Evolutionary conservation across 192 early-diverging fungal species (phyloP), one percentile per base, ranked within the genome.

Genomic region (Podila clonocystis): DNA sequence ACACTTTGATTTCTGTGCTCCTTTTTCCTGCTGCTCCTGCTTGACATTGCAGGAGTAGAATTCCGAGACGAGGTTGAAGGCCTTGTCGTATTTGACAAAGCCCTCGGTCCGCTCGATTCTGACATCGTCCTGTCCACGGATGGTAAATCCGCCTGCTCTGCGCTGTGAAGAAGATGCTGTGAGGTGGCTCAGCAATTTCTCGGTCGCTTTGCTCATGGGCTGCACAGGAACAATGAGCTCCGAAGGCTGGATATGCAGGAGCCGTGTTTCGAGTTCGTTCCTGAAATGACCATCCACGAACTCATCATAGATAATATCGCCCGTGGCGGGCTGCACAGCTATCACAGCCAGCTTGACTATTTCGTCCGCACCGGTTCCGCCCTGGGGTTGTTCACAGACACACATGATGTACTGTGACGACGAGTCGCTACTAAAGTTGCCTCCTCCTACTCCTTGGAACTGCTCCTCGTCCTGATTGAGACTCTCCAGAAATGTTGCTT

Each of bases 251-350:
- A 93, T 78, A 76, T 93, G 90, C 49, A 87, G 68, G 33, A 95
- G 45, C 11, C 92, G 87, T 0, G 92, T 92, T 71, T 94, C 92
- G 20, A 95, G 82, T 63, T 92, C 92, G 48, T 67, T 84, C 9
- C 92, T 83, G 82, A 89, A 85, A 63, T 84, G 82, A 0, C 82
- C 84, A 72, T 95, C 94, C 45, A 86, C 70, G 72, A 93, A 95
- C 34, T 82, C 75, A 65, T 95, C 94, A 68, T 91, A 94, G 3
- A 95, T 72, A 31, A 95, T 83, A 58, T 91, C 89, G 0, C 92
- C 94, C 0, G 94, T 92, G 3, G 88, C 71, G 1, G 91, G 80
- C 30, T 92, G 87, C 8, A 95, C 86, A 0, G 91, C 91, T 49
- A 93, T 72, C 11, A 87, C 75, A 1, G 86, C 87, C 19, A 88